These are phyloP conservation scores for Ustilago shanxiensis DNA, from an alignment of 1,284 basidiomycete species.

Conservation along the genomic window DNA sequence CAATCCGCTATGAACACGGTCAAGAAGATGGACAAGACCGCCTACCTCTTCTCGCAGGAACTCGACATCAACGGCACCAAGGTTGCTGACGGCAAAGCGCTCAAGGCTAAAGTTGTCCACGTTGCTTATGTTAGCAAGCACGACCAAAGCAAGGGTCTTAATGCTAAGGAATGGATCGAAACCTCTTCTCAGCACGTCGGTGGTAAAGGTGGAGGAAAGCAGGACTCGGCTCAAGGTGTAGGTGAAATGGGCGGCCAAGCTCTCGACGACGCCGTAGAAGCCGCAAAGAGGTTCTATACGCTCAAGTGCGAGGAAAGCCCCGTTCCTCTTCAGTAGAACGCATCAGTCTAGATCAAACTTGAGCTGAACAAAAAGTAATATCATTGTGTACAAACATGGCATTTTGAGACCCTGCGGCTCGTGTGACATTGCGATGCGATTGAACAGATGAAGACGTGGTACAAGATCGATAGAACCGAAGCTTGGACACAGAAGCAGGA, in stretches of 20 bases:
- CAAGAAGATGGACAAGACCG: slow-evolving; percentile 83
- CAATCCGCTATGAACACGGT: slow-evolving; percentile 81
- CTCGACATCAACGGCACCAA: slow-evolving; percentile 38
- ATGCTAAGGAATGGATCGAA: slow-evolving; percentile 66
- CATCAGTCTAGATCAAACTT: neutral
- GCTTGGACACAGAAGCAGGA: neutral
- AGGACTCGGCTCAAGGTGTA: slow-evolving; percentile 66
- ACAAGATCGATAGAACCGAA: neutral
- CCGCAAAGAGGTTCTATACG: slow-evolving; percentile 43
- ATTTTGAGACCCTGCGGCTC: neutral
- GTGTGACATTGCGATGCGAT: neutral
- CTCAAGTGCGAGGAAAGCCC: slow-evolving; percentile 43
- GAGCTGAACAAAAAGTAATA: too few relatives aligned
- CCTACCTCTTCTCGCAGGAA: slow-evolving; percentile 90
- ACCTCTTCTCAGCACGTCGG: slow-evolving; percentile 58
- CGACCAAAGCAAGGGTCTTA: slow-evolving; percentile 56
- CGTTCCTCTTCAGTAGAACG: slow-evolving; percentile 32
- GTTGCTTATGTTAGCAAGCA: slow-evolving; percentile 82
- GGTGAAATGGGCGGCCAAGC: slow-evolving; percentile 63
- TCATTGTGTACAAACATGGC: neutral
- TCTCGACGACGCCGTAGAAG: slow-evolving; percentile 60
- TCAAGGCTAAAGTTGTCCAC: slow-evolving; percentile 82
- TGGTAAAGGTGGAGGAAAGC: slow-evolving; percentile 66
- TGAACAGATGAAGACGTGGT: neutral
- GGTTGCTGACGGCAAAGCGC: slow-evolving; percentile 60